A percentile compares a stretch with the other conserved stretches of the same genome.
phyloP scores from a whole-genome alignment of 1,139 yeast species.

The Lodderomyces jiufengensis region DNA sequence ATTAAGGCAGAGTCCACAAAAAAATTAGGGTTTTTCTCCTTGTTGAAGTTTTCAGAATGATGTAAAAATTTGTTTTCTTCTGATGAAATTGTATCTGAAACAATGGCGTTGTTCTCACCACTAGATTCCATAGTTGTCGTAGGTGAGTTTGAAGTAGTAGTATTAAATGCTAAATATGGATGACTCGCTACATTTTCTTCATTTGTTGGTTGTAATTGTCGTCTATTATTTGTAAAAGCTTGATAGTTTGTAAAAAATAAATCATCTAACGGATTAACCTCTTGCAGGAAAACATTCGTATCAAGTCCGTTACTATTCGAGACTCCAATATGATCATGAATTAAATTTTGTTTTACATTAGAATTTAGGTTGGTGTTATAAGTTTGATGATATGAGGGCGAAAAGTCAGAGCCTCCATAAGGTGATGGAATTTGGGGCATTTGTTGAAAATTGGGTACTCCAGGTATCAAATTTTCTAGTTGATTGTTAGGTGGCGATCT shows the following conservation, averaged over 20 bases:
- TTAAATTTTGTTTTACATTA: not conserved
- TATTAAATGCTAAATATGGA: slow-evolving; percentile 1
- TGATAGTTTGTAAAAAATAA: slow-evolving; percentile 20
- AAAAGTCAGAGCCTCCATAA: slow-evolving; percentile 12
- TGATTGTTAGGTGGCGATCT: slow-evolving; percentile 3
- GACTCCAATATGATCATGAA: no score
- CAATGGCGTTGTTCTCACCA: slow-evolving; percentile 6
- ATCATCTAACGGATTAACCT: slow-evolving; percentile 41
- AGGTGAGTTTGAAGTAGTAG: slow-evolving; percentile 31
- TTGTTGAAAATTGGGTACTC: no score
- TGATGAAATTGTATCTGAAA: slow-evolving; percentile 4
- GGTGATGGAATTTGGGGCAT: slow-evolving; percentile 11
- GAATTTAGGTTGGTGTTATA: not conserved
- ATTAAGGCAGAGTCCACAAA: slow-evolving; percentile 24
- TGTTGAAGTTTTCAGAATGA: slow-evolving; percentile 21
- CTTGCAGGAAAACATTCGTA: slow-evolving; percentile 34
- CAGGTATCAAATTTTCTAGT: not conserved
- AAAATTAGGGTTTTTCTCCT: slow-evolving; percentile 24
- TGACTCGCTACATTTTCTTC: slow-evolving; percentile 1
- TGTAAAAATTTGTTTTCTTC: slow-evolving; percentile 15
- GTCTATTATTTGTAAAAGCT: slow-evolving; percentile 4
- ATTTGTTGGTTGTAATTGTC: slow-evolving; percentile 6
- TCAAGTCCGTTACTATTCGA: slow-evolving; percentile 14
- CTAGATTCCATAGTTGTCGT: slow-evolving; percentile 34
- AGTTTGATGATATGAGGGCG: slow-evolving; percentile 7